These are phyloP conservation scores for Penicillium olsonii DNA, from an alignment of 2,329 filamentous ascomycete species.

Conservation along the genomic window DNA sequence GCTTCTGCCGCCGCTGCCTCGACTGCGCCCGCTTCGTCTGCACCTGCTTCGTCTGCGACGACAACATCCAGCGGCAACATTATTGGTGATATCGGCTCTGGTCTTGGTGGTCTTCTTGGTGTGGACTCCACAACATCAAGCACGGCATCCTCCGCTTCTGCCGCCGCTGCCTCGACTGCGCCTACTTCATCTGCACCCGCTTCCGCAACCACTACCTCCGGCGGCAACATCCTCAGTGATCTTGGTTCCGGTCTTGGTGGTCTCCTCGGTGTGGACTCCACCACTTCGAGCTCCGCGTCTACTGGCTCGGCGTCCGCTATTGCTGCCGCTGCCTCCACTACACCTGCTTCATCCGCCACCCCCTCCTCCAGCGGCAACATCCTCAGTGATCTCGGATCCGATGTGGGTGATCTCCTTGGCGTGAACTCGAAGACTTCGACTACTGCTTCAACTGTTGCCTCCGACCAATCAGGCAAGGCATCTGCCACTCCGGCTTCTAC, in stretches of 20 bases:
- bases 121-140: slow-evolving; percentile 11
- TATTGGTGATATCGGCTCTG: slow-evolving; percentile 9
- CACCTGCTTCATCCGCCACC: not conserved
- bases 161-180: not conserved
- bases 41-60: not conserved
- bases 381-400: not conserved
- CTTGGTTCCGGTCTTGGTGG: not conserved
- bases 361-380: not conserved
- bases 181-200: not conserved
- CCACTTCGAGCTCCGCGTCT: too few relatives aligned
- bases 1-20: not conserved
- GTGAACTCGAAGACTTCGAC: slow-evolving; percentile 1
- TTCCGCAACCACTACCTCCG: not conserved
- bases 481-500: not conserved
- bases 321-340: not conserved
- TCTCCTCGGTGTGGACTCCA: not conserved
- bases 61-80: slow-evolving; percentile 8
- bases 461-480: not conserved
- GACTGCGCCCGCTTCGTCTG: slow-evolving; percentile 1
- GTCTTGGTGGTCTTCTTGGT: slow-evolving; percentile 12
- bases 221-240: not conserved
- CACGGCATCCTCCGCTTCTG: too few relatives aligned
- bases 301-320: too few relatives aligned
- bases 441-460: not conserved
- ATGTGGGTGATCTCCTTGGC: not conserved